Base-by-base conservation (phyloP, 1,284 basidiomycete genomes). In the Sporisorium exsertum region DNA sequence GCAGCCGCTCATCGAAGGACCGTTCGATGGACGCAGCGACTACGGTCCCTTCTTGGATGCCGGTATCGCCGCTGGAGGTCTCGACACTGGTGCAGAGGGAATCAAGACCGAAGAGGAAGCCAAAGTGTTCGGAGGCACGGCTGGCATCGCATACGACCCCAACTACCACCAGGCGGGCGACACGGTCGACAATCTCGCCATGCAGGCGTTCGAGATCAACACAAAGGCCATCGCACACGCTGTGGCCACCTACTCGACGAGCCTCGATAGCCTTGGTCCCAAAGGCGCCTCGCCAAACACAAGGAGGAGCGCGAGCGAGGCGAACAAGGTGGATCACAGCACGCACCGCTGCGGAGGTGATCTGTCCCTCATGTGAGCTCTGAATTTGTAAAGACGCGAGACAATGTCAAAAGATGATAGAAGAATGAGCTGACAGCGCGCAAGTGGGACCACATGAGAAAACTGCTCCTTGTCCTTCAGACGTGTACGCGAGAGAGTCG, bases 31-130 rank as follows among this genome's bases (percentile, higher is more conserved):
- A 10, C 51, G 69, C 8, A 62, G 58, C 33, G 69, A 72, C 46
- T 72, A 72, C 52, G 69, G 71, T 16, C 71, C 71, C 27, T 73
- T 73, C 61, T n/a, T 73, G 24, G 71, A 73, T 37, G 71, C 65
- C 20, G 60, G 64, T 26, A 73, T 73, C 43, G 71, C 71, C 18
- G 64, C 61, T 18, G 61, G 64, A 18, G 71, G 71, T 50, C 71
- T 73, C 49, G 64, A 67, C 58, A 73, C 71, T 0, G 71, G 71
- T 40, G 71, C 71, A n/a, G 71, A 73, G 57, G 64, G 55, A 1
- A 18, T 64, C 24, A 73, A 73, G 65, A 73, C 71, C 46, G 61
- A 56, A n/a, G 64, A 73, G 13, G 71, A 73, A 54, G 71, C 58
- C 35, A 45, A 52, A 27, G 12, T 73, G 10, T 73, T 73, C 27